These are phyloP conservation scores for Calonectria pauciramosa DNA, from an alignment of 2,329 filamentous ascomycete genomes.

Conservation along the genomic window DNA sequence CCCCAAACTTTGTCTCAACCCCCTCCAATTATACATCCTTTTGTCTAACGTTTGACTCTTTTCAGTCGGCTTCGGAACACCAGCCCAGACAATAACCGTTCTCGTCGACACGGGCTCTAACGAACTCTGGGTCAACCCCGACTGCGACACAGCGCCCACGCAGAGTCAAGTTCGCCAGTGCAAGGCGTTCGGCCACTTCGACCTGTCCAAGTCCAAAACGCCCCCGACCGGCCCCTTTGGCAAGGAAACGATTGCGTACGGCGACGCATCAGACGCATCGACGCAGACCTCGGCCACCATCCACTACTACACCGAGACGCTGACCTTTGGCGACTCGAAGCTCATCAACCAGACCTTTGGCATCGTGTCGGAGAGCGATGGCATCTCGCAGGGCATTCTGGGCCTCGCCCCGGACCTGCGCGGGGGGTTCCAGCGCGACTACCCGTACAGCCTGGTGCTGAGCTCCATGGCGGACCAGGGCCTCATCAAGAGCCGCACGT, in stretches of 20 bases:
- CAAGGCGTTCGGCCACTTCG: conserved; percentile 57
- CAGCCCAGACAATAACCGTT: conserved; percentile 59
- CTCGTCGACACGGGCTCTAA: conserved; percentile 67
- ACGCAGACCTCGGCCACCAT: conserved; percentile 57
- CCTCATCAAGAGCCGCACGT: conserved; percentile 63
- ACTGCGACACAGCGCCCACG: conserved; percentile 57
- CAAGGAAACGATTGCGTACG: conserved; percentile 54
- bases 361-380: conserved; percentile 58
- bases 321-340: conserved; percentile 59
- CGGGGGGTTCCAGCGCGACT: conserved; percentile 52
- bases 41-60: background rate
- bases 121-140: conserved; percentile 69
- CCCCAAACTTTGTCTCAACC: background rate
- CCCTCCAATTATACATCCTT: background rate
- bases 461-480: conserved; percentile 62
- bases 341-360: conserved; percentile 65
- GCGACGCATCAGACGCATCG: conserved; percentile 53
- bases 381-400: conserved; percentile 66
- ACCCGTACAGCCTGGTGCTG: conserved; percentile 67
- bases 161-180: conserved; percentile 55
- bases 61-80: conserved; percentile 59
- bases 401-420: conserved; percentile 61
- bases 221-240: conserved; percentile 55
- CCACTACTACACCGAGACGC: conserved; percentile 60
- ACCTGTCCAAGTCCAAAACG: conserved; percentile 56